phyloP scores from a whole-genome alignment of 2,329 filamentous ascomycete genomes.

The Alternaria arbusti region DNA sequence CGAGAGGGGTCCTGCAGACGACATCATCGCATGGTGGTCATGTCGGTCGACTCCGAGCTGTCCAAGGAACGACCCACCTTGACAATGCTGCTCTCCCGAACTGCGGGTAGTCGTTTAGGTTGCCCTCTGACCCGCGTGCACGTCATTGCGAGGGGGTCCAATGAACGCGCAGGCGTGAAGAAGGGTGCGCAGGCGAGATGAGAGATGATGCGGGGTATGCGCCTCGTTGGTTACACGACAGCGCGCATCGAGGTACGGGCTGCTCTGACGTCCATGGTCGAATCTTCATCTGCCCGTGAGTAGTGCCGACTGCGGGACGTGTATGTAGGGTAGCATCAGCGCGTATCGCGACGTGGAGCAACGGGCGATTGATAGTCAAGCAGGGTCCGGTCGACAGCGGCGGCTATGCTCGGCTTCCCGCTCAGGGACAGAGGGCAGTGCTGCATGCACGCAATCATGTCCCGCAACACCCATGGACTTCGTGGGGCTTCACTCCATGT shows the following conservation, averaged over 20 bases:
- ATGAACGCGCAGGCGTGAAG: conserved; percentile 8
- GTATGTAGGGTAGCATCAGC: not conserved
- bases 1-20: conserved; percentile 12
- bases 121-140: conserved; percentile 17
- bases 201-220: conserved; percentile 29
- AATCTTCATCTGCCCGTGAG: not conserved
- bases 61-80: conserved; percentile 1
- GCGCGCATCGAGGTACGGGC: conserved; percentile 2
- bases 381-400: conserved; percentile 15
- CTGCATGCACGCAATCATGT: conserved; percentile 26
- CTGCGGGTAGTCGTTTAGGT: conserved; percentile 25
- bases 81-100: conserved; percentile 5
- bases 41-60: conserved; percentile 7
- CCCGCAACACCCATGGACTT: conserved; percentile 18
- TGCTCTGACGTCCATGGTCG: not conserved
- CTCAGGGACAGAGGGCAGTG: conserved; percentile 14
- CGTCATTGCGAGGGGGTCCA: conserved; percentile 18
- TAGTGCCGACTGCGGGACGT: not conserved
- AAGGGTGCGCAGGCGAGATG: conserved; percentile 18
- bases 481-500: conserved; percentile 11
- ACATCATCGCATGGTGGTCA: conserved; percentile 1
- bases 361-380: not conserved
- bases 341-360: conserved; percentile 17
- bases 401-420: conserved; percentile 29
- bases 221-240: conserved; percentile 14